Evolutionary conservation across 2,329 filamentous ascomycete genomes (phyloP).

Genomic region (Diaporthe destruens): DNA sequence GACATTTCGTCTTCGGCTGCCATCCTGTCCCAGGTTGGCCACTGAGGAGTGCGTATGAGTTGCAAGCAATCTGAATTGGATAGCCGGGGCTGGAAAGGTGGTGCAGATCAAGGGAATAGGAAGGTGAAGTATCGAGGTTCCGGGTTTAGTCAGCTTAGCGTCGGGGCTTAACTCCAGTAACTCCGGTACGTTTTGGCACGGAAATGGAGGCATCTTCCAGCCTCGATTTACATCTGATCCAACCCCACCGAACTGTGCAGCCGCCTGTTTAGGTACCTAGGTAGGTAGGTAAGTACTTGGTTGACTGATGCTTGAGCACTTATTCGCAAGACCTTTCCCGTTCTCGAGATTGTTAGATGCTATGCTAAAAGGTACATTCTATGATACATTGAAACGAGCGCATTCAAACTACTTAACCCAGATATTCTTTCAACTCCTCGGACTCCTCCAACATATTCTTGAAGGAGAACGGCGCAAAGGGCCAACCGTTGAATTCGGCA

Average conservation of each 20-base stretch:
- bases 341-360: slow-evolving; percentile 25
- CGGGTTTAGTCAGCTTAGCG: slow-evolving; percentile 23
- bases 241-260: not conserved
- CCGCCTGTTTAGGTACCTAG: not conserved
- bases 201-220: not conserved
- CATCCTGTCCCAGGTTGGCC: slow-evolving; percentile 4
- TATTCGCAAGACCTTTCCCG: not conserved
- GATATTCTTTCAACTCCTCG: slow-evolving; percentile 68
- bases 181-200: slow-evolving; percentile 15
- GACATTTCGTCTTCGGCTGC: slow-evolving; percentile 27
- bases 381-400: slow-evolving; percentile 32
- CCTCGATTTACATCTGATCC: not conserved
- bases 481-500: slow-evolving; percentile 89
- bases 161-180: slow-evolving; percentile 30
- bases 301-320: not conserved
- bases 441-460: slow-evolving; percentile 87
- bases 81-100: not conserved
- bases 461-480: slow-evolving; percentile 93
- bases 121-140: slow-evolving; percentile 14
- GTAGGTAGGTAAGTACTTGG: not conserved
- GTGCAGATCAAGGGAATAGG: not conserved
- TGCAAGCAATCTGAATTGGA: not conserved
- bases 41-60: not conserved
- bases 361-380: slow-evolving; percentile 36
- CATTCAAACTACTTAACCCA: slow-evolving; percentile 53